Conservation (phyloP, 2,329 filamentous ascomycete genomes). For the Pseudophaeomoniella oleicola region DNA sequence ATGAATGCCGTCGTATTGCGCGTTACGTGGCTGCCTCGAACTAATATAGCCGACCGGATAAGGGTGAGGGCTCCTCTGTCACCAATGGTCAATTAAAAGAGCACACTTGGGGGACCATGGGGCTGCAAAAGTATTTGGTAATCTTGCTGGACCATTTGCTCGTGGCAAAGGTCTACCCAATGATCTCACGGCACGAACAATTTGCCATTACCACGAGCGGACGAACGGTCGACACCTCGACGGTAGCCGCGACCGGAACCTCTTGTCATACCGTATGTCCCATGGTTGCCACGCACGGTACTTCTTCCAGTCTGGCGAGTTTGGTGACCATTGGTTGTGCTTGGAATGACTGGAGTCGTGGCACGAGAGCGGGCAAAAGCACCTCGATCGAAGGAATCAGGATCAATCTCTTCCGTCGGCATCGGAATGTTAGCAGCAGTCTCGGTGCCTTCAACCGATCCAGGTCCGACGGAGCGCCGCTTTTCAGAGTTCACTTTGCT, state of each 20-base stretch:
- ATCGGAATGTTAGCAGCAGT: conserved; percentile 14
- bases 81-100: too few species aligned
- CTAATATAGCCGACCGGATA: too few species aligned
- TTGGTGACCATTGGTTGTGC: conserved; percentile 4
- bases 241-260: conserved; percentile 7
- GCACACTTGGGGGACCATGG: too few species aligned
- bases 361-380: conserved; percentile 12
- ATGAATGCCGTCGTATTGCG: too few species aligned
- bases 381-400: conserved; percentile 30
- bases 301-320: conserved; percentile 5
- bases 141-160: too few species aligned
- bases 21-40: too few species aligned
- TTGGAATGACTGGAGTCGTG: conserved; percentile 7
- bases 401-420: conserved; percentile 31
- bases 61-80: too few species aligned
- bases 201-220: conserved; percentile 12
- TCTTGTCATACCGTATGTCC: conserved; percentile 2
- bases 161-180: neutral
- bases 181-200: conserved; percentile 7
- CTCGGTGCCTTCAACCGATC: neutral
- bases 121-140: too few species aligned
- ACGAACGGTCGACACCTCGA: conserved; percentile 10
- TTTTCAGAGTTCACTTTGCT: neutral
- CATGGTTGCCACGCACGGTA: conserved; percentile 5
- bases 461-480: neutral